phyloP scores from a whole-genome alignment of 2,329 filamentous ascomycete species.

The Scolecobasidium constrictum region DNA sequence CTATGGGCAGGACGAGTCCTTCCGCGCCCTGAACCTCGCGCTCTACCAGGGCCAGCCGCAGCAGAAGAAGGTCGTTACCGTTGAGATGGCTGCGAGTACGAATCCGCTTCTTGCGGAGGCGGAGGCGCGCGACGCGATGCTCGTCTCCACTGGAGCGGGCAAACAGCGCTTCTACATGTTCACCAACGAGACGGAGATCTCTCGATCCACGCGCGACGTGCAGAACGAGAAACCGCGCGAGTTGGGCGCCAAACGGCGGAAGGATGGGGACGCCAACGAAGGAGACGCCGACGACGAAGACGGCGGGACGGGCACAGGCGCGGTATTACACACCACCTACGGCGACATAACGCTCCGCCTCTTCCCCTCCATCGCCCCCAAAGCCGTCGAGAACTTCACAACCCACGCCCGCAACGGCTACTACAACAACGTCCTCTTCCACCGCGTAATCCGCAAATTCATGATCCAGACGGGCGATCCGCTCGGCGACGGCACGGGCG shows the following conservation, averaged over 20 bases:
- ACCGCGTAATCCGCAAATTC: slow-evolving; percentile 93
- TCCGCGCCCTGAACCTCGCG: slow-evolving; percentile 71
- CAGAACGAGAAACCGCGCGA: slow-evolving; percentile 86
- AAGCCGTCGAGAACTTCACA: slow-evolving; percentile 94
- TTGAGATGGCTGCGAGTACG: slow-evolving; percentile 91
- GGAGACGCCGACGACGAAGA: neutral
- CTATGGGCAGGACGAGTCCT: slow-evolving; percentile 81
- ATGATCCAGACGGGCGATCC: slow-evolving; percentile 93
- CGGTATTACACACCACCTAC: slow-evolving; percentile 81
- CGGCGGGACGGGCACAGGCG: slow-evolving; percentile 54
- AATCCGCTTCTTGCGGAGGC: slow-evolving; percentile 91
- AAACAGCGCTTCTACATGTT: slow-evolving; percentile 98
- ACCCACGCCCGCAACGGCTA: slow-evolving; percentile 83
- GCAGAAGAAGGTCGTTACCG: slow-evolving; percentile 84
- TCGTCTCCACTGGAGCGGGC: slow-evolving; percentile 71
- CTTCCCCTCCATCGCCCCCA: slow-evolving; percentile 86
- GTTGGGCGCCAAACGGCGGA: slow-evolving; percentile 36
- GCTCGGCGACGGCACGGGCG: slow-evolving; percentile 77
- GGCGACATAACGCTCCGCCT: slow-evolving; percentile 90
- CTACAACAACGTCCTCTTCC: slow-evolving; percentile 97
- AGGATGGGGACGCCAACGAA: slow-evolving; percentile 52
- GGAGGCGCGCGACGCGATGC: slow-evolving; percentile 79
- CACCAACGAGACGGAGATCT: slow-evolving; percentile 76
- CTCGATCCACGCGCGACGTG: slow-evolving; percentile 76
- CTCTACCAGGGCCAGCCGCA: slow-evolving; percentile 87